These are phyloP conservation scores for Cladosporium colombiae DNA, from an alignment of 2,329 filamentous ascomycete genomes.

Conservation along the genomic window DNA sequence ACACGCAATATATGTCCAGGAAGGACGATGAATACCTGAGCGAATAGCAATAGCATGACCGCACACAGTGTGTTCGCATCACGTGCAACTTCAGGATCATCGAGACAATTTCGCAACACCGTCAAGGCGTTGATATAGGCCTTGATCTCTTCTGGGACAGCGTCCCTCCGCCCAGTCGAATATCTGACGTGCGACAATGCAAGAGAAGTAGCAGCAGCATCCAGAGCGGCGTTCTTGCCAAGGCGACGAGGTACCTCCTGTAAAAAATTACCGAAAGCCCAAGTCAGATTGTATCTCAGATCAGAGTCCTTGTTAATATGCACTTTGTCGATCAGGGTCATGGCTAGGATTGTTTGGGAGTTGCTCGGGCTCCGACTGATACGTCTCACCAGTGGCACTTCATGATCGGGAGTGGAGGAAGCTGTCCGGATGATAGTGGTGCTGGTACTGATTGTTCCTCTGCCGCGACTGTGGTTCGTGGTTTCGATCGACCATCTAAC, in stretches of 20 bases:
- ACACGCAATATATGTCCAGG: neutral
- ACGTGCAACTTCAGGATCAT: constrained; percentile 18
- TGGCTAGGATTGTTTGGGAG: constrained; percentile 1
- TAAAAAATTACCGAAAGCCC: constrained; percentile 20
- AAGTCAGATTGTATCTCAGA: constrained; percentile 16
- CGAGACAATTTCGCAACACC: constrained; percentile 9
- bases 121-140: constrained; percentile 18
- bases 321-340: constrained; percentile 14
- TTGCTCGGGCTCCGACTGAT: constrained; percentile 5
- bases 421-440: neutral
- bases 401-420: neutral
- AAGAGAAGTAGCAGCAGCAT: constrained; percentile 20
- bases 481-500: constrained; percentile 20
- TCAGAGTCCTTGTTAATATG: constrained; percentile 4
- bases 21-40: constrained; percentile 15
- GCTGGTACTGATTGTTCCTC: neutral
- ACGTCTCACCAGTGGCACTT: neutral
- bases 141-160: neutral
- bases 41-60: constrained; percentile 20
- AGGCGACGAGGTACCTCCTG: constrained; percentile 18
- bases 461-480: neutral
- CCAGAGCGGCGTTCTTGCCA: constrained; percentile 20
- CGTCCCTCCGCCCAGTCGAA: neutral
- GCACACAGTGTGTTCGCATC: constrained; percentile 22
- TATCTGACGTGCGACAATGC: constrained; percentile 15